phyloP scores from a whole-genome alignment of 1,139 yeast genomes.

The Komagataea norvegica region DNA sequence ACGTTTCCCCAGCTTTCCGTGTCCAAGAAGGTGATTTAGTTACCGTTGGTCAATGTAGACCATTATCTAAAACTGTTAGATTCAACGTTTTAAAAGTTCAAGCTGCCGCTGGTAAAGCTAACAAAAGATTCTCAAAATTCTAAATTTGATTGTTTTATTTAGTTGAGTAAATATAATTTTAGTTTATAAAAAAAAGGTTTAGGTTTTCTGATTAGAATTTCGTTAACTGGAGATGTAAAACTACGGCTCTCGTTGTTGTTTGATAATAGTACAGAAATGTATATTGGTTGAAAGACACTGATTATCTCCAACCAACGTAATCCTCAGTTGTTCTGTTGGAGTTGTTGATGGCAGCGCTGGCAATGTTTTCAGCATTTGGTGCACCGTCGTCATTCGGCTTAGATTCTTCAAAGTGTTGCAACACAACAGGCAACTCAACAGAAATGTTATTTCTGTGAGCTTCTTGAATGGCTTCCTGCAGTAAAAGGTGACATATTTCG shows the following conservation, averaged over 20 bases:
- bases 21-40: conserved; percentile 98
- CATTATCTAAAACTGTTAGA: conserved; percentile 99
- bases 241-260: no score
- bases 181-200: conserved; percentile 9
- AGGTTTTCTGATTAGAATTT: not conserved
- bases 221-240: not conserved
- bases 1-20: conserved; percentile 99
- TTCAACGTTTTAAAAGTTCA: conserved; percentile 98
- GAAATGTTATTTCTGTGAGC: conserved; percentile 17
- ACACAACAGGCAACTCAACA: conserved; percentile 21
- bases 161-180: conserved; percentile 14
- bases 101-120: conserved; percentile 79
- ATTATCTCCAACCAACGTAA: conserved; percentile 10
- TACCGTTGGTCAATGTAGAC: conserved; percentile 99
- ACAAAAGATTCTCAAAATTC: conserved; percentile 94
- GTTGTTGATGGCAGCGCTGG: conserved; percentile 18
- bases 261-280: no score
- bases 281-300: not conserved
- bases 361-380: conserved; percentile 12
- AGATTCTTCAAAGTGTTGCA: conserved; percentile 12
- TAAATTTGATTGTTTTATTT: conserved; percentile 38
- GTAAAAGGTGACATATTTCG: conserved; percentile 32
- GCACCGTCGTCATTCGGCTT: conserved; percentile 1
- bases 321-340: conserved; percentile 15
- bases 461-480: conserved; percentile 23